Conservation (phyloP, 1,139 yeast genomes). For the Diutina ranongensis region DNA sequence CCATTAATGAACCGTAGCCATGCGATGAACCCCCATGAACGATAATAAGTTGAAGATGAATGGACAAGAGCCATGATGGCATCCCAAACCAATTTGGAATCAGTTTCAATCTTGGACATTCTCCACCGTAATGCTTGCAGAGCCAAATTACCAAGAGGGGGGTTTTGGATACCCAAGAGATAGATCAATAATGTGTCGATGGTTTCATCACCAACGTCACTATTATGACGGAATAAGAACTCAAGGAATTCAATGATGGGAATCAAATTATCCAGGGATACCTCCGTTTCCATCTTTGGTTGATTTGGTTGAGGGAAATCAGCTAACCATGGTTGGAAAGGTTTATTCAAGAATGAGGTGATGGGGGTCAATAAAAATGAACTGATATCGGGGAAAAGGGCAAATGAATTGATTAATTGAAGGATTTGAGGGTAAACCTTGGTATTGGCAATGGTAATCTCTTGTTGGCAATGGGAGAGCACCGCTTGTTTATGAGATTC, state of each 20-base stretch:
- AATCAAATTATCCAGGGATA: background rate
- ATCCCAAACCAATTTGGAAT: background rate
- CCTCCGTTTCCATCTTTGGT: background rate
- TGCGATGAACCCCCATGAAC: background rate
- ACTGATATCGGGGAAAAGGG: background rate
- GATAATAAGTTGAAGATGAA: background rate
- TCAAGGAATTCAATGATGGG: background rate
- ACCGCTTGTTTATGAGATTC: background rate
- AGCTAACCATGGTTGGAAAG: background rate
- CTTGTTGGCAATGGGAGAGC: background rate
- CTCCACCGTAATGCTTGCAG: background rate
- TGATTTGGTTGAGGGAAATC: background rate
- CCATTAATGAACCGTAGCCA: conserved; percentile 2
- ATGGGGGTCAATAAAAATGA: background rate
- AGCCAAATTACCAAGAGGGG: background rate
- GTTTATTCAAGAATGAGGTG: background rate
- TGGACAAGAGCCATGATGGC: background rate
- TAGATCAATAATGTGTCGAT: background rate
- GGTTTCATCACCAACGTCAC: background rate
- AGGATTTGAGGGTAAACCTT: background rate
- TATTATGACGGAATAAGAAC: background rate
- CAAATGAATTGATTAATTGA: background rate
- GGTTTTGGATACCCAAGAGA: background rate
- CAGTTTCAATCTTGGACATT: background rate
- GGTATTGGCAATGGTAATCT: background rate